phyloP scores from a whole-genome alignment of 2,329 filamentous ascomycete species.

The Colletotrichum echinochloae region DNA sequence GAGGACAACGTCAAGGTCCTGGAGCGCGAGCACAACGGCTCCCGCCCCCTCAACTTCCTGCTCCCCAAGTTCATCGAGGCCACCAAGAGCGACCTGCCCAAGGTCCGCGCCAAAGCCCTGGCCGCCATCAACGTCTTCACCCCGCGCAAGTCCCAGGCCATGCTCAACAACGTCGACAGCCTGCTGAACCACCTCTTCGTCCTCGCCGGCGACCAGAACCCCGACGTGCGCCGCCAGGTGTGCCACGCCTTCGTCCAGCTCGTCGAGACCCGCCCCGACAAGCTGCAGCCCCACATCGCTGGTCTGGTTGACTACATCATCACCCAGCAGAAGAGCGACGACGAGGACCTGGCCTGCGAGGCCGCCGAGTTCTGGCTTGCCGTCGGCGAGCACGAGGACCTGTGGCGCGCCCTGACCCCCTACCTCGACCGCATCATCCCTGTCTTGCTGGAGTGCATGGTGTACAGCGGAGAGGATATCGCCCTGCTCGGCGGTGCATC shows the following conservation, averaged over 20 bases:
- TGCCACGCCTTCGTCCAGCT: slow-evolving; percentile 94
- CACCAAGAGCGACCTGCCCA: slow-evolving; percentile 79
- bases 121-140: slow-evolving; percentile 93
- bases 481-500: slow-evolving; percentile 84
- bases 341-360: slow-evolving; percentile 91
- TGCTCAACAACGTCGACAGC: slow-evolving; percentile 83
- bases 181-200: slow-evolving; percentile 87
- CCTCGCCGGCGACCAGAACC: slow-evolving; percentile 79
- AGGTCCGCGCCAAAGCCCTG: slow-evolving; percentile 83
- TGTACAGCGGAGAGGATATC: slow-evolving; percentile 95
- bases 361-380: slow-evolving; percentile 98
- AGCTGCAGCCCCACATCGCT: slow-evolving; percentile 87
- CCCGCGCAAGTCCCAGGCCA: slow-evolving; percentile 82
- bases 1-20: slow-evolving; percentile 92
- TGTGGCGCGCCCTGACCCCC: slow-evolving; percentile 81
- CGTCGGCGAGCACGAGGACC: slow-evolving; percentile 85
- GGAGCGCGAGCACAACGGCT: slow-evolving; percentile 87
- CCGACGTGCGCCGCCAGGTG: slow-evolving; percentile 90
- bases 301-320: slow-evolving; percentile 95
- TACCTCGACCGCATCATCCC: slow-evolving; percentile 89
- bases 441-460: slow-evolving; percentile 92
- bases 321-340: slow-evolving; percentile 86
- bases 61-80: slow-evolving; percentile 92
- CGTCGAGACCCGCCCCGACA: slow-evolving; percentile 90
- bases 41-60: slow-evolving; percentile 87